Conservation (phyloP, 2,329 filamentous ascomycete species). For the Endoconidiophora polonica region DNA sequence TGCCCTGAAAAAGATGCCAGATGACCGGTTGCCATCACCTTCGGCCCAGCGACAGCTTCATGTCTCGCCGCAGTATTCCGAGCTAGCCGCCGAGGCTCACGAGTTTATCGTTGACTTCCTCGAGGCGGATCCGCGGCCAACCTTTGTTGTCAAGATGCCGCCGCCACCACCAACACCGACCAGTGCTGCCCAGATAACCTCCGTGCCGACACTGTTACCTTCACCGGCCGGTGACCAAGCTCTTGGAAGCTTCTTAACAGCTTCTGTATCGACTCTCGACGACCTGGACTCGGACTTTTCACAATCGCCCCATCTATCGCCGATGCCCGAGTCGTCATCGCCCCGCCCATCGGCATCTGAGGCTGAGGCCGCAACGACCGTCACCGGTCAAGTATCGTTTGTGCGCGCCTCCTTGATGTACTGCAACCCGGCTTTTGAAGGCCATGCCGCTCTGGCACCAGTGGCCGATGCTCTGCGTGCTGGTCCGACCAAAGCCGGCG, state of each 20-base stretch:
- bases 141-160: constrained; percentile 20
- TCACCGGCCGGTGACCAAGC: not conserved
- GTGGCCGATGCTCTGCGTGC: constrained; percentile 16
- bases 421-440: constrained; percentile 20
- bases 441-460: constrained; percentile 17
- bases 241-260: constrained; percentile 4
- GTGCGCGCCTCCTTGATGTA: constrained; percentile 18
- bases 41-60: not conserved
- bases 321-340: not conserved
- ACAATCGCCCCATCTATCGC: constrained; percentile 5
- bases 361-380: not conserved
- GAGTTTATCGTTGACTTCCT: constrained; percentile 22
- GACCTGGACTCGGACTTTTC: constrained; percentile 10
- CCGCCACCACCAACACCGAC: not conserved
- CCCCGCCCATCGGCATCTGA: not conserved
- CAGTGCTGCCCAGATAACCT: not conserved
- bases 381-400: not conserved
- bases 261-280: constrained; percentile 5
- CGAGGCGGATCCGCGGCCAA: constrained; percentile 25
- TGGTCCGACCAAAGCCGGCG: not conserved
- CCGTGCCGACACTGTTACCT: constrained; percentile 4
- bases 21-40: not conserved
- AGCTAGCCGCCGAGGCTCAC: not conserved
- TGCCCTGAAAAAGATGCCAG: not conserved
- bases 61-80: not conserved